Evolutionary conservation across 441 rosid species (phyloP), one percentile per base, ranked within the genome.

Genomic region (Erodium trifolium): DNA sequence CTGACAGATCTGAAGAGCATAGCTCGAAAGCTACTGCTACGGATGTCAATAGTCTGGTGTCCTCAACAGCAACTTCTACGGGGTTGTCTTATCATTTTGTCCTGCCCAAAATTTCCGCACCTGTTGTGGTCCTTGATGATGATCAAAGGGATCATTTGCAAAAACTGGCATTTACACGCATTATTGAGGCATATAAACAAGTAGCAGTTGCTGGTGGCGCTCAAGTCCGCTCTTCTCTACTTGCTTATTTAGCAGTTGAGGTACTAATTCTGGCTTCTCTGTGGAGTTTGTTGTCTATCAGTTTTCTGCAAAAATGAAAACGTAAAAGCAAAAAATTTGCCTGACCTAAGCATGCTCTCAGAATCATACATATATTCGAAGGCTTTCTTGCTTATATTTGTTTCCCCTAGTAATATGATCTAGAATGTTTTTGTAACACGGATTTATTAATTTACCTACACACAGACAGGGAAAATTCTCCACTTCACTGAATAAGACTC

Each of bases 91-190:
- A 41, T 74, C 76, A 75, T 70, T 71, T 86, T 83, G 76, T 81
- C 71, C 85, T 92, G 77, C 98, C 99, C 74, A 89, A 89, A 87
- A 86, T 95, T 88, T 84, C 87, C 34, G 98, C 97, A 70, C 96
- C 98, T 79, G 91, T 95, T 77, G 84, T 95, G 23, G 75, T 74
- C 77, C 93, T 92, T 76, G 75, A 84, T 55, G 97, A 88, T 76
- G 96, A 82, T 71, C 87, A 86, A 84, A 90, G 84, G 80, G 99
- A 91, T 84, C 83, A 80, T 75, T 77, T 91, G 79, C 99, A 95
- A 78, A 88, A 76, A 75, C 81, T 84, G 78, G 86, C 89, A 68
- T 86, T 84, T 71, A 75, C 75, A 57, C 96, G 87, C 68, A 91
- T 95, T 72, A 71, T 89, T 79, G 97, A 91, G 73, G 96, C 95